Conservation (phyloP, 495 filamentous ascomycete genomes). For the Penicillium silybi region DNA sequence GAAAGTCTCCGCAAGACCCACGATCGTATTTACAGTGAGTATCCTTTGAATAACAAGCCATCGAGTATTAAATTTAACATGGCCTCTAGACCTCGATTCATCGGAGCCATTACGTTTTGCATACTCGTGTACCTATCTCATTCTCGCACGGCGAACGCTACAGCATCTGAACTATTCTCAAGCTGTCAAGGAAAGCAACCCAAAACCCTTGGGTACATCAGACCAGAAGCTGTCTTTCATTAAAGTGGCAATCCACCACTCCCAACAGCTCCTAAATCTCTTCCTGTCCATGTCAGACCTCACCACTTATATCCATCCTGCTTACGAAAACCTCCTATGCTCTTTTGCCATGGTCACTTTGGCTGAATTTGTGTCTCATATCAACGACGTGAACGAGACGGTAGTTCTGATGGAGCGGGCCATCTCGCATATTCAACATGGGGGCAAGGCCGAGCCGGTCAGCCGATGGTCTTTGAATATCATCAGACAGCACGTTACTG, state of each 20-base stretch:
- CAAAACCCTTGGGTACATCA: background rate
- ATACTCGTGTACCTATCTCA: slow-evolving; percentile 15
- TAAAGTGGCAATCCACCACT: slow-evolving; percentile 6
- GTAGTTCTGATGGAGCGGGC: slow-evolving; percentile 9
- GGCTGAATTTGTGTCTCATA: slow-evolving; percentile 9
- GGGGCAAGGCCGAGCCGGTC: slow-evolving; percentile 18
- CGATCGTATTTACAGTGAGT: slow-evolving; percentile 14
- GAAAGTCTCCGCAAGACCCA: slow-evolving; percentile 9
- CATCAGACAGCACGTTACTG: slow-evolving; percentile 12
- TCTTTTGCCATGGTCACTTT: slow-evolving; percentile 19
- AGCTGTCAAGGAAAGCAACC: background rate
- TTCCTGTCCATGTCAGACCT: slow-evolving; percentile 16
- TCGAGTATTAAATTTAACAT: background rate
- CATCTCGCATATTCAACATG: slow-evolving; percentile 19
- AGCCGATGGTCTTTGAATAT: slow-evolving; percentile 17
- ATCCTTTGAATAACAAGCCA: background rate
- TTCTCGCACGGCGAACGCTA: slow-evolving; percentile 13
- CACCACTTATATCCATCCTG: slow-evolving; percentile 15
- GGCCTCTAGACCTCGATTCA: slow-evolving; percentile 12
- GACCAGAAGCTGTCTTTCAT: background rate
- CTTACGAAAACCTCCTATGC: slow-evolving; percentile 14
- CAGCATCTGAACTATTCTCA: slow-evolving; percentile 4
- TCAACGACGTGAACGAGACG: slow-evolving; percentile 1
- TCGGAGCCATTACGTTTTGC: slow-evolving; percentile 18
- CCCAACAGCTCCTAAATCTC: background rate